Base-by-base conservation (phyloP, 164 flowering plant genomes). In the Chloranthus sessilifolius region DNA sequence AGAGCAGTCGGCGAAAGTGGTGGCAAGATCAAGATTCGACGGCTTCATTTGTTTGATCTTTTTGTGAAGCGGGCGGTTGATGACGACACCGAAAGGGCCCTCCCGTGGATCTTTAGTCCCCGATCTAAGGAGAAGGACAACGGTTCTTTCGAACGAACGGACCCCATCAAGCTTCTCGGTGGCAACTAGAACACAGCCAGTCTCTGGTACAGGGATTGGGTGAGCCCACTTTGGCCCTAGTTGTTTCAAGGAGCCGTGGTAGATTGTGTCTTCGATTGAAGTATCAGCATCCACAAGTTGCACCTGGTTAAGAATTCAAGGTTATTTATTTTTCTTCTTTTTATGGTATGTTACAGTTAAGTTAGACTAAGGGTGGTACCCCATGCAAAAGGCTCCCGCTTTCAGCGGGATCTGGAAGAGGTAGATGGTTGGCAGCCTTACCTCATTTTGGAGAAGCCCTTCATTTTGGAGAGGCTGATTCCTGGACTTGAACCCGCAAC, bases 141-240 rank as follows among this genome's bases (percentile, higher is more conserved):
- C 90, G 12, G 84, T 79, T 50, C 75, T 67, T 58, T 82, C 88
- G 60, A 90, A 90, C 4, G 71, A 59, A 20, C 63, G 75, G 33
- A 79, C 78, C 3, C 89, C 89, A 52, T 92, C 99, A 11, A 92
- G 94, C 77, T 79, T 84, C 61, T 88, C 97, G 1, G 95, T 86
- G 36, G 99, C 95, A 31, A 92, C 79, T 42, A 92, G 94, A 34
- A 92, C 74, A 45, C 96, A 88, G 47, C 99, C 99, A 10, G 79
- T 63, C 68, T 88, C 95, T 1, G 92, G 89, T 16, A 77, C 74
- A 12, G 94, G 62, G 50, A 91, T 77, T n/a, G 96, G 90, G 46
- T 91, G 98, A 11, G 98, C 98, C 98, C 98, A 91, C 53, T 82
- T 85, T n/a, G 33, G 50, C 41, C 83, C 90, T 37, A 82, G 84